Evolutionary conservation across 2,329 filamentous ascomycete genomes (phyloP).

Genomic region (Trichoderma sp.): DNA sequence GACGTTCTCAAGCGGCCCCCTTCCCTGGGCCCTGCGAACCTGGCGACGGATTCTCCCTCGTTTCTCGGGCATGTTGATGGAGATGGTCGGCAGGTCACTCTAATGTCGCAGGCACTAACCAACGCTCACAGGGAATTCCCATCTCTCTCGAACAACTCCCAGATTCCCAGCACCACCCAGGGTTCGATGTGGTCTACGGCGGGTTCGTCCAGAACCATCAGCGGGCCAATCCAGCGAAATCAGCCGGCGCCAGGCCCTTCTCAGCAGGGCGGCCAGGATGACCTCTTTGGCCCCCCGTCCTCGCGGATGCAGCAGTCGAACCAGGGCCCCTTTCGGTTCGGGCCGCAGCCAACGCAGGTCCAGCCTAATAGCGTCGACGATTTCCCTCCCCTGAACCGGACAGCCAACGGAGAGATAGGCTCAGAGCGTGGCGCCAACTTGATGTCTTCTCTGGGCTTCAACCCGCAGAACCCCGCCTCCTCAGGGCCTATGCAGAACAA

Average conservation of each 20-base stretch:
- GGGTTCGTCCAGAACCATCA: conserved; percentile 50
- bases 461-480: conserved; percentile 48
- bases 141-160: conserved; percentile 63
- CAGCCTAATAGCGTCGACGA: conserved; percentile 58
- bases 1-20: conserved; percentile 40
- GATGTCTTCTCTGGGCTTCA: conserved; percentile 59
- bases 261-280: conserved; percentile 55
- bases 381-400: conserved; percentile 63
- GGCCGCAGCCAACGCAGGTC: conserved; percentile 53
- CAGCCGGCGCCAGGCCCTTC: conserved; percentile 54
- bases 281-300: conserved; percentile 48
- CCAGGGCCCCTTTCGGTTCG: conserved; percentile 59
- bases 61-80: background rate
- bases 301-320: conserved; percentile 41
- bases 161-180: conserved; percentile 52
- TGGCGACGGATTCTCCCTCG: background rate
- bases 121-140: conserved; percentile 61
- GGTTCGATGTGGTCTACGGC: conserved; percentile 59
- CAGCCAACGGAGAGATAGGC: conserved; percentile 59
- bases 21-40: conserved; percentile 4
- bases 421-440: conserved; percentile 56
- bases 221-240: conserved; percentile 54
- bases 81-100: background rate
- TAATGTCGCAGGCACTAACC: background rate
- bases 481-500: conserved; percentile 44